Base-by-base conservation (phyloP, 305 asterid species). In the Fraxinus angustifolia region DNA sequence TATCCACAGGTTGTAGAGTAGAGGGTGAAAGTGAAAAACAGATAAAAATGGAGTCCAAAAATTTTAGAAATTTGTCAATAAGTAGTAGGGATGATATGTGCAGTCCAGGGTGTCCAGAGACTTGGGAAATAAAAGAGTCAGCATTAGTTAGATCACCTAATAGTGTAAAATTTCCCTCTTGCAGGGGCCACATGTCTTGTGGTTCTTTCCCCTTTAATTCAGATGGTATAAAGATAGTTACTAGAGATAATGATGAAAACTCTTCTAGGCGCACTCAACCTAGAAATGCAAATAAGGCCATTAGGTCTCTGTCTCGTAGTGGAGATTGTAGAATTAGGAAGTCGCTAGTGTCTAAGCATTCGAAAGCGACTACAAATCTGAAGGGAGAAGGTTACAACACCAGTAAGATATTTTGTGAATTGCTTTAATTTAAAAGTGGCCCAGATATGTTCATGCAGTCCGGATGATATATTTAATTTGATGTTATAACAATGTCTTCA, bases 231-330 rank as follows among this genome's bases (percentile, higher is more conserved):
- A 91, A 91, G 88, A 88, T 93, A 91, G 90, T 81, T 86, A 72
- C 50, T 90, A 93, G 89, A 86, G 99, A 92, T 86, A 95, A 92
- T 90, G 97, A 89, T 88, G 97, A 92, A 77, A 93, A 92, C 79
- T 87, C 89, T 81, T 86, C 87, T 34, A 86, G 87, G 84, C 86
- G 90, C 83, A 84, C 82, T 76, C 86, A 88, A 80, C 87, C 86
- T 67, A 82, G 87, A 80, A 70, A 84, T 80, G 80, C 89, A 83
- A 88, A 85, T 86, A 90, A 90, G 87, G 90, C 82, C n/a, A 82
- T 84, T 31, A 87, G 87, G 83, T 81, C 86, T 42, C 79, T 83
- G 45, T 82, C 70, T 4, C 74, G 65, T 67, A 60, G 58, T 12
- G 89, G 89, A 68, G 90, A 89, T 79, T 73, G 80, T 80, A 87